Evolutionary conservation across 495 filamentous ascomycete species (phyloP).

Genomic region (Podospora anserina): DNA sequence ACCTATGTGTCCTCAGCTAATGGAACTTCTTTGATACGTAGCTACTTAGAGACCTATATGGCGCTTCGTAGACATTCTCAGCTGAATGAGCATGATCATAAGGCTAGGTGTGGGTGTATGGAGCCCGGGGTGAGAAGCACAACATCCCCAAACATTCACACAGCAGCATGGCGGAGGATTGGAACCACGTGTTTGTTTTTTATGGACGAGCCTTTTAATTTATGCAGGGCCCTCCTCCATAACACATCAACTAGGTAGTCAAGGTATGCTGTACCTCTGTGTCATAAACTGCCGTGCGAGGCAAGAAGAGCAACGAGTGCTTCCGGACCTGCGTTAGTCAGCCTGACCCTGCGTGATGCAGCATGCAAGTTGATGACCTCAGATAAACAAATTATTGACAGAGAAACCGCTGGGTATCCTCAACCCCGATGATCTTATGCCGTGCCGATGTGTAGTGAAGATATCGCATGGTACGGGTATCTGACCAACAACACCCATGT

Average conservation of each 20-base stretch:
- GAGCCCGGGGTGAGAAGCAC: neutral
- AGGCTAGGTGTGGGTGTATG: neutral
- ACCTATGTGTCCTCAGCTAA: too few relatives aligned
- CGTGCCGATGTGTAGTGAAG: neutral
- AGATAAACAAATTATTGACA: neutral
- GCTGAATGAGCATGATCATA: too few relatives aligned
- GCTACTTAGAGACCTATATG: too few relatives aligned
- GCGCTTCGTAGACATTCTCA: too few relatives aligned
- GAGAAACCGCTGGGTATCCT: neutral
- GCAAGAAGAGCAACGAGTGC: neutral
- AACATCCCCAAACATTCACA: neutral
- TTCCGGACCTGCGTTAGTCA: neutral
- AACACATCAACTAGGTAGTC: neutral
- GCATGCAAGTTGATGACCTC: neutral
- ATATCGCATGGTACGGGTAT: neutral
- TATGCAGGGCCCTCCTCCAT: neutral
- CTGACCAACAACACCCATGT: neutral
- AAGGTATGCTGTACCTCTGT: neutral
- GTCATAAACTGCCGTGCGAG: neutral
- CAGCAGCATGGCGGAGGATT: neutral
- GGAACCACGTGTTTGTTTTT: neutral
- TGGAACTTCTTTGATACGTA: too few relatives aligned
- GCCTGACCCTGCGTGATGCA: neutral
- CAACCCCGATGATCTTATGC: neutral
- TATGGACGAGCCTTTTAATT: neutral